Base-by-base conservation (phyloP, 441 rosid genomes). In the Adansonia gregorii region DNA sequence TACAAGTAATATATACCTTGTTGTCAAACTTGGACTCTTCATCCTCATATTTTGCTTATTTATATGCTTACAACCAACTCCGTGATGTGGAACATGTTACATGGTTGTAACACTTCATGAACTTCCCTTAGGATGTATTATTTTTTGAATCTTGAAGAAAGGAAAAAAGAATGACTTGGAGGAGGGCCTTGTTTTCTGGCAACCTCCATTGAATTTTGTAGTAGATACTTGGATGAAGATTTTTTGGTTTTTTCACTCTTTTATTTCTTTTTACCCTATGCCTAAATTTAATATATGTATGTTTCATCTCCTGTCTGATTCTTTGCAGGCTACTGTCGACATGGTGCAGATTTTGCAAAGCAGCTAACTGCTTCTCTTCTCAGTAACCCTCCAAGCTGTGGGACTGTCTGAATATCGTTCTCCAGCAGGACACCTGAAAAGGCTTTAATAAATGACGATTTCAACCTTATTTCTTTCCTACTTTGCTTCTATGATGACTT, bases 361-460 rank as follows among this genome's bases (percentile, higher is more conserved):
- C 94, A 92, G 86, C 84, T 95, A 83, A 79, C 87, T 55, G 69
- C 85, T 68, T 39, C 72, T 65, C 84, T 93, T 80, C 87, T 85
- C 72, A 83, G 84, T 71, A 95, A 88, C 64, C 90, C 90, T 72
- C 78, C 58, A 74, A 90, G 85, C 73, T 92, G 99, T 79, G 99
- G 99, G 74, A 92, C 92, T 79, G 84, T 95, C 82, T 89, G 93
- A 82, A 85, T 95, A 83, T 88, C 95, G 70, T 88, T 95, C 84
- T 93, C 98, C n/a, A 85, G 72, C 75, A 92, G 87, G 86, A 92
- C 98, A 46, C 95, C 98, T 67, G 83, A 77, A 77, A 90, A 91
- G 97, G 99, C 91, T 81, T 67, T 35, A 52, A 78, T 22, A 20
- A 39, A 51, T 65, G 20, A 73, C 55, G 43, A 35, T 45, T 49